A percentile compares a stretch with the other conserved stretches of the same genome.
phyloP scores from a whole-genome alignment of 306 rosid genomes.

The Rosa lucieae region DNA sequence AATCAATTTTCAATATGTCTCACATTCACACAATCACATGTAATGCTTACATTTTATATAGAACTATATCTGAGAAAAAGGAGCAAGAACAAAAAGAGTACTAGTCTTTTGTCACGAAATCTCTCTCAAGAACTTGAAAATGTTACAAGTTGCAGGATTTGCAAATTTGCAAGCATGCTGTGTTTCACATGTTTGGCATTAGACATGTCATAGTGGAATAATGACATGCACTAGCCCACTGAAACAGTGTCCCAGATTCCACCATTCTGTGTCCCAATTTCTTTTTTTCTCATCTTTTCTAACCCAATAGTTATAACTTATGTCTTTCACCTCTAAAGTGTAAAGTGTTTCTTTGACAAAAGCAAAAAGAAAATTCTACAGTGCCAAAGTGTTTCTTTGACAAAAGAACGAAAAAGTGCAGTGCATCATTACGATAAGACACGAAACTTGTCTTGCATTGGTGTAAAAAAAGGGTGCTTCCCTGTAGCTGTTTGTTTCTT shows the following conservation, averaged over 20 bases:
- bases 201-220: not conserved
- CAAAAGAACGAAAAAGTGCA: not conserved
- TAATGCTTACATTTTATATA: not conserved
- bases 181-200: slow-evolving; percentile 24
- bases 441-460: too few species aligned
- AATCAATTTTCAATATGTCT: not conserved
- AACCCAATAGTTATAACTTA: not conserved
- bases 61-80: not conserved
- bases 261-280: not conserved
- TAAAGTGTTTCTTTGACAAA: not conserved
- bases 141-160: not conserved
- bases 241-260: not conserved
- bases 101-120: not conserved
- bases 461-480: too few species aligned
- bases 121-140: not conserved
- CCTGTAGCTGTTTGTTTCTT: too few species aligned
- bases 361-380: not conserved
- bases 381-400: not conserved
- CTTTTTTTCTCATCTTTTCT: not conserved
- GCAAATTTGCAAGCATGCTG: not conserved
- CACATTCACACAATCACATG: slow-evolving; percentile 21
- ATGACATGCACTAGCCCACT: slow-evolving; percentile 4
- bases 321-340: not conserved
- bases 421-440: too few species aligned
- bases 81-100: not conserved